phyloP scores from a whole-genome alignment of 768 basidiomycete species.

The Termitomyces sp. region DNA sequence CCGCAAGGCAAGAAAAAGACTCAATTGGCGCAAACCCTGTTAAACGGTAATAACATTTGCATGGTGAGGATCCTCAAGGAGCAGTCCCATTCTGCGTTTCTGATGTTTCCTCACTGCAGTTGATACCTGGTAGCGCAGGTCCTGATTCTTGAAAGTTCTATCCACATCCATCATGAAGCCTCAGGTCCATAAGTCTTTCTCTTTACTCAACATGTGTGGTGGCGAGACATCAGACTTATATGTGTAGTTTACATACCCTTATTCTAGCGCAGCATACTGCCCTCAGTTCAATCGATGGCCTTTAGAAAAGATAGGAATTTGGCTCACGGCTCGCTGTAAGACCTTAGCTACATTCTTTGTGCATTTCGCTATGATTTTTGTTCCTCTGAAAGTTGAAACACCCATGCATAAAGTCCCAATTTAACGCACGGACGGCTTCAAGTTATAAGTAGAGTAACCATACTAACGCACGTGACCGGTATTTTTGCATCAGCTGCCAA shows the following conservation, averaged over 20 bases:
- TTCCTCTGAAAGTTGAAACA: neutral
- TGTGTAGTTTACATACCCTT: neutral
- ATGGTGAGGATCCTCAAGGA: constrained; percentile 53
- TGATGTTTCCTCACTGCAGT: constrained; percentile 26
- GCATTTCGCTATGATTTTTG: neutral
- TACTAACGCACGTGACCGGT: constrained; percentile 8
- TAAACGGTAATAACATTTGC: constrained; percentile 96
- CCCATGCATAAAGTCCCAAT: neutral
- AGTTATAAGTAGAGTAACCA: too few relatives aligned
- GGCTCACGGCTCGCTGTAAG: neutral
- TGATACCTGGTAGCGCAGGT: constrained; percentile 68
- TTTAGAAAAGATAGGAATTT: neutral
- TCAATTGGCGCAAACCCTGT: constrained; percentile 77
- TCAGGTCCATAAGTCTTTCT: neutral
- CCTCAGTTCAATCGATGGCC: neutral
- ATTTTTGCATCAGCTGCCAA: neutral
- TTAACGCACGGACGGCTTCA: neutral
- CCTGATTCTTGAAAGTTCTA: constrained; percentile 33
- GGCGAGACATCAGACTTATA: neutral
- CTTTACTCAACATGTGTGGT: neutral
- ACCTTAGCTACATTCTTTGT: neutral
- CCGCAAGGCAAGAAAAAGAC: constrained; percentile 77
- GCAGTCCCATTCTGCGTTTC: neutral
- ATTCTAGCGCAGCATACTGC: neutral
- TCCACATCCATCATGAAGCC: neutral